Base-by-base conservation (phyloP, 495 filamentous ascomycete genomes). In the Jackrogersella multiformis region DNA sequence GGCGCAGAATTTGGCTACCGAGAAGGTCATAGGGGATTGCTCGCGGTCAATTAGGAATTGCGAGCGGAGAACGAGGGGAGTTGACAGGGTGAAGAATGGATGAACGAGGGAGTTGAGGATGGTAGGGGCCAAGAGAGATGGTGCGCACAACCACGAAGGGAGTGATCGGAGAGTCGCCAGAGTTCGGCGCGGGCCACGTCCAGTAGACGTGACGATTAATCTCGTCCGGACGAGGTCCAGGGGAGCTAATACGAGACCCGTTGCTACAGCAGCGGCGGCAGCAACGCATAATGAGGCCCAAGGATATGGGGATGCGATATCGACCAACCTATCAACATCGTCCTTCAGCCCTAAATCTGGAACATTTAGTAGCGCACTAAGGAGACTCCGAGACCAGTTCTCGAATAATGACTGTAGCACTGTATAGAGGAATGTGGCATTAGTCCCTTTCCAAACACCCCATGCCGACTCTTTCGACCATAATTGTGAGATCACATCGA, bases 391-490 rank as follows among this genome's bases (percentile, higher is more conserved):
- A 10, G 92, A 90, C 85, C 94, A 97, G 61, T 88, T 90, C 73
- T 95, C 93, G 2, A 95, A 76, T 2, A 93, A 89, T n/a, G 90
- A 91, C 26, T 91, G 84, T n/a, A 96, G 85, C 26, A 95, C 82
- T 1, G 87, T 89, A 78, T 97, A 93, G 52, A 97, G 83, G 66
- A 96, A 97, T 0, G 92, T 94, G n/a, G 90, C 83, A 71, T 96
- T 97, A 30, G 92, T 88, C 23, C 89, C 92, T 79, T 97, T 97
- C 93, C 94, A 99, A 0, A 97, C 88, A 5, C 95, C 96, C 83
- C 90, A 93, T 6, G 89, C 89, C 6, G 92, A 91, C 74, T 96
- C 95, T 66, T 89, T 92, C n/a, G 84, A 79, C 93, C 94, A 98
- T 9, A 97, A 79, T 74, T 93, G 88, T 5, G 87, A 88, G 57